Conservation (phyloP, 805 yeast species). For the Pichia scutulata region DNA sequence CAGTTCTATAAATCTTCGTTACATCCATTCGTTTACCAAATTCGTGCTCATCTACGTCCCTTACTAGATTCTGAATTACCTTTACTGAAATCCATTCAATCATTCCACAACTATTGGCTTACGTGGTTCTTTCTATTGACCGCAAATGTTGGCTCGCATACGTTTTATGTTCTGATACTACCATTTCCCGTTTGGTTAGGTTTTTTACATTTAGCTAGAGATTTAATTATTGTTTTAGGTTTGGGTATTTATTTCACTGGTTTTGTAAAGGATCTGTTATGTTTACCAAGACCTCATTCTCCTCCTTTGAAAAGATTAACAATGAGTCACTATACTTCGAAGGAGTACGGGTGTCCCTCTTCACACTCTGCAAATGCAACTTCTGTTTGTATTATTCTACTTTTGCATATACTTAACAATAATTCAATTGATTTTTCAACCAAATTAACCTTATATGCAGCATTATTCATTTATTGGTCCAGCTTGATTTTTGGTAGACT, state of each 20-base stretch:
- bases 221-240: conserved; percentile 51
- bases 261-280: conserved; percentile 69
- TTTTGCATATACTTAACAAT: conserved; percentile 12
- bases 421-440: no score
- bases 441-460: conserved; percentile 9
- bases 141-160: conserved; percentile 87
- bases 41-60: conserved; percentile 50
- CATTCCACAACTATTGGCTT: conserved; percentile 38
- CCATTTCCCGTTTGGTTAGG: conserved; percentile 88
- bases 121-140: conserved; percentile 81
- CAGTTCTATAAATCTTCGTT: conserved; percentile 58
- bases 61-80: conserved; percentile 59
- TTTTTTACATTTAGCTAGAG: conserved; percentile 46
- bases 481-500: conserved; percentile 73
- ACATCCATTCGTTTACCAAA: conserved; percentile 43
- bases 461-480: conserved; percentile 42
- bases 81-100: conserved; percentile 49
- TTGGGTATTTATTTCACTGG: conserved; percentile 72
- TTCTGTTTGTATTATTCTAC: conserved; percentile 55
- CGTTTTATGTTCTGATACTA: conserved; percentile 83
- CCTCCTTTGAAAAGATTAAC: conserved; percentile 91
- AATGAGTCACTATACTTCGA: conserved; percentile 80
- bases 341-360: conserved; percentile 92
- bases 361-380: conserved; percentile 95
- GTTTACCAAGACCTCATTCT: conserved; percentile 86